Evolutionary conservation across 2,329 filamentous ascomycete species (phyloP).

Genomic region (Claviceps pusilla): DNA sequence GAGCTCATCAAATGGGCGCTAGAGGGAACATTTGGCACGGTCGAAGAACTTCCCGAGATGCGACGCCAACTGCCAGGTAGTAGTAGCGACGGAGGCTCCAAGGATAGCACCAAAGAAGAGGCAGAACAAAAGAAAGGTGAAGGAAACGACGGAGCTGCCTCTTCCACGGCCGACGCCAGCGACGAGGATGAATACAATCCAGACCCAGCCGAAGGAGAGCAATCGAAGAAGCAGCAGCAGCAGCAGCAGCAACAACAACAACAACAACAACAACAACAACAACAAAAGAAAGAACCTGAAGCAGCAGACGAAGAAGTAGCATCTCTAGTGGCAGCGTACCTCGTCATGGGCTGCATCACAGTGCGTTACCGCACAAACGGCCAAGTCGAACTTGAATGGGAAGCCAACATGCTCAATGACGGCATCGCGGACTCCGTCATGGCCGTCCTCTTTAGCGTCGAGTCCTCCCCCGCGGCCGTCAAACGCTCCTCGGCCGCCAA

Average conservation of each 20-base stretch:
- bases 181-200: constrained; percentile 14
- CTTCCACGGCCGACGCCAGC: neutral
- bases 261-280: neutral
- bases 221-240: neutral
- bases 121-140: constrained; percentile 15
- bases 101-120: constrained; percentile 21
- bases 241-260: neutral
- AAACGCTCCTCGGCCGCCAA: constrained; percentile 40
- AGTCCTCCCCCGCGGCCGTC: constrained; percentile 87
- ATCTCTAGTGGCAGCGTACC: constrained; percentile 39
- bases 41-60: constrained; percentile 53
- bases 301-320: constrained; percentile 52
- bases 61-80: constrained; percentile 16
- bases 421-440: constrained; percentile 95
- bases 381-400: constrained; percentile 87
- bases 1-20: constrained; percentile 89
- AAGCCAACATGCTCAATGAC: constrained; percentile 94
- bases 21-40: constrained; percentile 81
- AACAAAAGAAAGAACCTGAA: constrained; percentile 24
- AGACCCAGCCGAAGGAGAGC: constrained; percentile 8
- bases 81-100: constrained; percentile 13
- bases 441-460: constrained; percentile 79
- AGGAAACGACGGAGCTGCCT: constrained; percentile 11
- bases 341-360: constrained; percentile 81
- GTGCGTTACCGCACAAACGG: constrained; percentile 65